phyloP scores from a whole-genome alignment of 306 rosid genomes.

The Fragaria ananassa region DNA sequence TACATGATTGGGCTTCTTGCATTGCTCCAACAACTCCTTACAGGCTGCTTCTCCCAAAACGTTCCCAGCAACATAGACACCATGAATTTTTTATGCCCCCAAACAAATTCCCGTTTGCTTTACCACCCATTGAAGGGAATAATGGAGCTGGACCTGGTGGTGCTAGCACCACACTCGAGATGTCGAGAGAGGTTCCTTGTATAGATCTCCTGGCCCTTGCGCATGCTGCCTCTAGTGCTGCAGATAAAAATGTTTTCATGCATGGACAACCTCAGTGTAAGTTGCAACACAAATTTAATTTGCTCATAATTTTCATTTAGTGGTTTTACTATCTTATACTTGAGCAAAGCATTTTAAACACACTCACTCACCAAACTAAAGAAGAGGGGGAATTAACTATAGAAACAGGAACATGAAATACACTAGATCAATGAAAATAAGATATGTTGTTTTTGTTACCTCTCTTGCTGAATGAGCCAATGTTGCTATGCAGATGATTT shows the following conservation, averaged over 20 bases:
- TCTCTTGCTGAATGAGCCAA: constrained; percentile 8
- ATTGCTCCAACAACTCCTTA: constrained; percentile 10
- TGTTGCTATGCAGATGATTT: constrained; percentile 24
- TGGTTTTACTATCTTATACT: background rate
- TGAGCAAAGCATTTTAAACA: background rate
- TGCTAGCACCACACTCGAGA: constrained; percentile 4
- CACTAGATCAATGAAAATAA: background rate
- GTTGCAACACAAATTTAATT: background rate
- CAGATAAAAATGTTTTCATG: background rate
- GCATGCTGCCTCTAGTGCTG: background rate
- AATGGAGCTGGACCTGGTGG: background rate
- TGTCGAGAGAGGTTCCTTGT: constrained; percentile 7
- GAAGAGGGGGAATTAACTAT: background rate
- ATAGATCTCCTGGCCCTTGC: constrained; percentile 18
- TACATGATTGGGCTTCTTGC: constrained; percentile 3
- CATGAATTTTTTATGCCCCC: constrained; percentile 8
- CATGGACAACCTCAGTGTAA: constrained; percentile 14
- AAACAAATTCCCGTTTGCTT: background rate
- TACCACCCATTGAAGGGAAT: background rate
- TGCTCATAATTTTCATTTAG: background rate
- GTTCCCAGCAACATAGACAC: background rate
- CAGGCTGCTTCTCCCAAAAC: constrained; percentile 8
- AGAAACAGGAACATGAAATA: background rate
- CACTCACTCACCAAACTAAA: background rate
- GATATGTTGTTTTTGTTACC: constrained; percentile 14